Conservation (phyloP, 192 early-diverging fungal species). For the Backusella circina region DNA sequence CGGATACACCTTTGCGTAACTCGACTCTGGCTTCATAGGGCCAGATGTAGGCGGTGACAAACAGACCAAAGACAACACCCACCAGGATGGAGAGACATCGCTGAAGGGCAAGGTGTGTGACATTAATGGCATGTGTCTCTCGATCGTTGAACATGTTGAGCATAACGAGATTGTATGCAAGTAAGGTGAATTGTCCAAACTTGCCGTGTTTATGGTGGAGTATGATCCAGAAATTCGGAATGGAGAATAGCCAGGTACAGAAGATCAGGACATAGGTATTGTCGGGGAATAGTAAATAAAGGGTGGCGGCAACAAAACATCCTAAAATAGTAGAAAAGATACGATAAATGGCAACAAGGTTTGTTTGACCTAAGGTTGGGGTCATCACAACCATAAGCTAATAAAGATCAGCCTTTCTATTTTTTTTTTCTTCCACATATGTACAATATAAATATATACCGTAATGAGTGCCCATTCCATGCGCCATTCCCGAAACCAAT, state of each 20-base stretch:
- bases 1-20: conserved; percentile 70
- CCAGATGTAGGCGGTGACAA: conserved; percentile 73
- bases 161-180: conserved; percentile 78
- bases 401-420: not conserved
- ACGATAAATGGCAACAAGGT: conserved; percentile 64
- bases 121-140: conserved; percentile 51
- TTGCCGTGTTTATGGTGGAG: conserved; percentile 64
- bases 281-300: conserved; percentile 51
- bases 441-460: conserved; percentile 22
- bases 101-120: conserved; percentile 53
- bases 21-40: conserved; percentile 81
- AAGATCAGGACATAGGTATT: conserved; percentile 40
- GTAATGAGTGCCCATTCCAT: conserved; percentile 80
- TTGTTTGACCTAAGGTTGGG: conserved; percentile 81
- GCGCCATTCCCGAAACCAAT: conserved; percentile 55
- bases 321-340: conserved; percentile 73
- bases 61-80: conserved; percentile 68
- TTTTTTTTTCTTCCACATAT: not conserved
- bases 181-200: conserved; percentile 75
- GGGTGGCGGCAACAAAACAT: conserved; percentile 54
- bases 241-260: conserved; percentile 55
- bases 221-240: conserved; percentile 68
- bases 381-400: conserved; percentile 77
- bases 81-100: conserved; percentile 63
- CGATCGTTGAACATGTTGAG: conserved; percentile 71